Conservation (phyloP, 164 flowering plant genomes). For the Annona squamosa region DNA sequence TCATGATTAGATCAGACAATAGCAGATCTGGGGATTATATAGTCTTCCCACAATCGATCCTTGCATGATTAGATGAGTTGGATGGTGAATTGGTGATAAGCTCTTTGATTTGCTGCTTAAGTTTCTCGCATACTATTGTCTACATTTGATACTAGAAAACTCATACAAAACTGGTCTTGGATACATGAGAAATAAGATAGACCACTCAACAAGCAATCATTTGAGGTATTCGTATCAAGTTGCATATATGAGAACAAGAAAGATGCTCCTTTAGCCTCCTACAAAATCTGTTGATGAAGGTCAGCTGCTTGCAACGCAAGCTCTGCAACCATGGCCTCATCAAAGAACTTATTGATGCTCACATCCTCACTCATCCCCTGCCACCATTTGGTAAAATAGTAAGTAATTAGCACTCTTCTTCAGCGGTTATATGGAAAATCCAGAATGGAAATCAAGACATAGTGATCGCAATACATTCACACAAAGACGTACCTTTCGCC, state of each 20-base stretch:
- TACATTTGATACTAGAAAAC: no score
- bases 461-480: background rate
- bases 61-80: no score
- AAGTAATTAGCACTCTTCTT: background rate
- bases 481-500: constrained; percentile 70
- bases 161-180: no score
- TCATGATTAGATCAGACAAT: no score
- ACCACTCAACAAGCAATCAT: no score
- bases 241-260: background rate
- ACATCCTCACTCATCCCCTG: constrained; percentile 99
- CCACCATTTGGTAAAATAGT: constrained; percentile 7
- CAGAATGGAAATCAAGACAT: background rate
- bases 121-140: no score
- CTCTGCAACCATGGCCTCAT: constrained; percentile 93
- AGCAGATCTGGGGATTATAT: no score
- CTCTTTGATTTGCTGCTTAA: no score
- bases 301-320: constrained; percentile 87
- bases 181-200: no score
- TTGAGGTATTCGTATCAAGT: no score
- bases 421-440: background rate
- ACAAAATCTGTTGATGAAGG: constrained; percentile 35
- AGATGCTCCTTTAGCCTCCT: background rate
- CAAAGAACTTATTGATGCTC: constrained; percentile 92
- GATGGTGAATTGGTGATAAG: no score
- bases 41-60: no score